phyloP scores from a whole-genome alignment of 129 eudicot genomes.

The Ambrosia trifida region DNA sequence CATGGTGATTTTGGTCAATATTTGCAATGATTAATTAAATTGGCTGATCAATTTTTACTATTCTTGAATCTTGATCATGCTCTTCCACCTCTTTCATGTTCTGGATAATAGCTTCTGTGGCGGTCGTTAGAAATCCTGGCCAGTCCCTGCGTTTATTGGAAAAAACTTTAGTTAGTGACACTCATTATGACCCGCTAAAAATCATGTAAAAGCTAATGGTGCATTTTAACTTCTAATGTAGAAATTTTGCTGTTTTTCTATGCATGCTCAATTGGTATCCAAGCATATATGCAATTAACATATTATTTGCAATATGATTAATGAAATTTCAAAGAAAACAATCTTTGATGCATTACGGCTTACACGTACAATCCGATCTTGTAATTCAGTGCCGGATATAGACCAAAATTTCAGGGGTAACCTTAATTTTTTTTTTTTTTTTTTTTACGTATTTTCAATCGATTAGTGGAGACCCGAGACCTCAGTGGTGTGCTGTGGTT shows the following conservation, averaged over 20 bases:
- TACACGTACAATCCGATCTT: too few species aligned
- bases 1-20: conserved; percentile 7
- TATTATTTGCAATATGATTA: background rate
- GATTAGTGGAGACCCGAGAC: too few species aligned
- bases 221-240: background rate
- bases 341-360: background rate
- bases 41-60: conserved; percentile 3
- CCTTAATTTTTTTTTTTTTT: too few species aligned
- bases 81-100: conserved; percentile 51
- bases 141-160: conserved; percentile 51
- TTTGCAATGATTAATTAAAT: background rate
- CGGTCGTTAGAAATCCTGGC: conserved; percentile 54
- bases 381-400: too few species aligned
- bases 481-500: too few species aligned
- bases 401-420: too few species aligned
- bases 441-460: too few species aligned
- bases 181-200: background rate
- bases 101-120: conserved; percentile 62
- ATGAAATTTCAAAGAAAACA: background rate
- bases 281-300: background rate
- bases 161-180: background rate
- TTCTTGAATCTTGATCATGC: background rate
- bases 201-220: background rate
- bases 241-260: too few species aligned
- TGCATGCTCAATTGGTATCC: too few species aligned